phyloP scores from a whole-genome alignment of 169 alveolate genomes.

The Plasmodium knowlesi region DNA sequence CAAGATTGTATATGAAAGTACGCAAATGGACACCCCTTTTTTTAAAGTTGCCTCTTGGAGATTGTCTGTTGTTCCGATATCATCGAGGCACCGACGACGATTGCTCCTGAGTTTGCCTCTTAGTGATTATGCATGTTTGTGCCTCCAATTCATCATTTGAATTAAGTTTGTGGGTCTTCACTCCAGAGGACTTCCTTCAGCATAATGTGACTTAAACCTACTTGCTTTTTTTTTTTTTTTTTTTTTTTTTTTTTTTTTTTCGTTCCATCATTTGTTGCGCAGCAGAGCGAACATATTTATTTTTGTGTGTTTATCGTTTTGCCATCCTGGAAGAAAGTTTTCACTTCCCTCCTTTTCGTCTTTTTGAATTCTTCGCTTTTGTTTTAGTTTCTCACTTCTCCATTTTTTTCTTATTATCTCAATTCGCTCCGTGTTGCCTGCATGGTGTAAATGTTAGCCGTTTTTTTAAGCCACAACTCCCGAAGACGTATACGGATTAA shows the following conservation, averaged over 20 bases:
- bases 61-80: not conserved
- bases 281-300: not conserved
- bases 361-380: not conserved
- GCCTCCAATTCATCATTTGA: not conserved
- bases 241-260: conserved; percentile 7
- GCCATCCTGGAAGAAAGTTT: not conserved
- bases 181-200: not conserved
- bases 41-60: not conserved
- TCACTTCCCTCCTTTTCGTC: not conserved
- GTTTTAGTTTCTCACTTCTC: not conserved
- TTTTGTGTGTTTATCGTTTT: not conserved
- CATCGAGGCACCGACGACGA: not conserved
- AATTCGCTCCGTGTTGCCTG: not conserved
- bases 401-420: conserved; percentile 1
- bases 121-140: not conserved
- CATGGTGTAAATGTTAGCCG: not conserved
- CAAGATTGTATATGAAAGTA: not conserved
- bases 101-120: not conserved
- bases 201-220: not conserved
- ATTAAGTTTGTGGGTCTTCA: not conserved
- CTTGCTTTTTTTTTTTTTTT: conserved; percentile 11
- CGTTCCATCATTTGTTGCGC: not conserved
- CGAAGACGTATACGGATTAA: not conserved
- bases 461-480: not conserved
- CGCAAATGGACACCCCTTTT: not conserved